Evolutionary conservation across 192 early-diverging fungal species (phyloP).

Genomic region (Fimicolochytrium jonesii): DNA sequence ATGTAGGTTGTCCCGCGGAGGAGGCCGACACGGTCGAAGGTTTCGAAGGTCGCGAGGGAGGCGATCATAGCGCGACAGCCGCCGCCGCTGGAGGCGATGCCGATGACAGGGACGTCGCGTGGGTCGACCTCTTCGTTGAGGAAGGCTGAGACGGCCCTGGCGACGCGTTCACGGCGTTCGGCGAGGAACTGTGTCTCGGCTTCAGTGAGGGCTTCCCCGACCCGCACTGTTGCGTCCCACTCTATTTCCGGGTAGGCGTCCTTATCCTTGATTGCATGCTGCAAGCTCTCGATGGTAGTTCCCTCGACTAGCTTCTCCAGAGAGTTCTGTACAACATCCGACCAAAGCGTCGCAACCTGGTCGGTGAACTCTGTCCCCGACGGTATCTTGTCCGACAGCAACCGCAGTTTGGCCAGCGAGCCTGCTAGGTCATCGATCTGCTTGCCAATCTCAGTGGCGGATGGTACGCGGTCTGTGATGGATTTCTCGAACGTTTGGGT

Average conservation of each 20-base stretch:
- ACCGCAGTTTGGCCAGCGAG: neutral
- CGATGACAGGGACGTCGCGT: conserved; percentile 27
- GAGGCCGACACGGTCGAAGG: conserved; percentile 16
- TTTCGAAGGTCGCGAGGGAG: conserved; percentile 15
- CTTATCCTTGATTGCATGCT: conserved; percentile 5
- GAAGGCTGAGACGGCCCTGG: conserved; percentile 20
- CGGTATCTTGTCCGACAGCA: conserved; percentile 1
- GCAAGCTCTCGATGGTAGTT: neutral
- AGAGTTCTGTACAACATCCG: conserved; percentile 5
- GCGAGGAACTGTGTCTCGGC: conserved; percentile 9
- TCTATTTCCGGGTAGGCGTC: conserved; percentile 24
- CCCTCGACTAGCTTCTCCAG: conserved; percentile 14
- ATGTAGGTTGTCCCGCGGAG: conserved; percentile 23
- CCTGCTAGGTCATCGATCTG: neutral
- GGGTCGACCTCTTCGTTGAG: conserved; percentile 23
- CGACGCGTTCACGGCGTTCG: neutral
- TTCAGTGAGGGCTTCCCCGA: conserved; percentile 9
- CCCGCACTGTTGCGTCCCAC: conserved; percentile 21
- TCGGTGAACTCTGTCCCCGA: neutral
- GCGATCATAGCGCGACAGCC: conserved; percentile 37
- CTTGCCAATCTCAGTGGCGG: neutral
- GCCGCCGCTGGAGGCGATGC: conserved; percentile 34
- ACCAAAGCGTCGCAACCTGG: neutral
- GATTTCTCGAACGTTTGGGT: neutral
- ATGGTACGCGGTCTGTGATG: neutral